These are phyloP conservation scores for Apostasia shenzhenica DNA, from an alignment of 106 monocot genomes.

Conservation along the genomic window DNA sequence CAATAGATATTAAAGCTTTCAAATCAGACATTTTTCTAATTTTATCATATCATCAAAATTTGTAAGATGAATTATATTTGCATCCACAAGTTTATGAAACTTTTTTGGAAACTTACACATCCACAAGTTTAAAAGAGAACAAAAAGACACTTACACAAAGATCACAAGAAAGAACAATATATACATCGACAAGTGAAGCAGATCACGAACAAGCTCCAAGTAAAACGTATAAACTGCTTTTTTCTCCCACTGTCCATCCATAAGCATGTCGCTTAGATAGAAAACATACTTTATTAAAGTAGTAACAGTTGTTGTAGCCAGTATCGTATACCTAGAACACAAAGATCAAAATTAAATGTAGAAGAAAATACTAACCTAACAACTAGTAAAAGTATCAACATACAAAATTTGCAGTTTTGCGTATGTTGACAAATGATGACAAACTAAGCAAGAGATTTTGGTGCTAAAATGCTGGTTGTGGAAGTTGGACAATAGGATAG, in stretches of 20 bases:
- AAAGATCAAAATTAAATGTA: not conserved
- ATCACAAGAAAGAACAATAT: slow-evolving; percentile 81
- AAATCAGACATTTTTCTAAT: no score
- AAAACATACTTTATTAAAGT: slow-evolving; percentile 88
- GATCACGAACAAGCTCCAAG: slow-evolving; percentile 79
- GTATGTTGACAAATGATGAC: no score
- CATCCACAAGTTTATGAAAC: no score
- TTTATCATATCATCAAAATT: no score
- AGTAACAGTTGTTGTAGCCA: slow-evolving; percentile 71
- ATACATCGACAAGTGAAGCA: slow-evolving; percentile 84
- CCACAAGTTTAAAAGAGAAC: not conserved
- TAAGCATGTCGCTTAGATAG: slow-evolving; percentile 78
- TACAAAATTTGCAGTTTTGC: no score
- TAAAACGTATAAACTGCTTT: slow-evolving; percentile 95
- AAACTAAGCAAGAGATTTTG: no score
- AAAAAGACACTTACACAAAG: slow-evolving; percentile 59
- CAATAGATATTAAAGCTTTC: no score
- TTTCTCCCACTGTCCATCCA: slow-evolving; percentile 97
- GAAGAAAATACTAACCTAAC: not conserved
- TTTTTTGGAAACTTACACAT: no score
- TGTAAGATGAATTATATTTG: no score
- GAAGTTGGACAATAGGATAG: no score
- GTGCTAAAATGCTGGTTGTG: no score
- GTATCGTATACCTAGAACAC: slow-evolving; percentile 74
- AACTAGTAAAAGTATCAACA: not conserved